Percentiles rank a stretch among this genome's conserved stretches.
Conservation (phyloP, 768 basidiomycete genomes). For the Leccinum subtestaceum region DNA sequence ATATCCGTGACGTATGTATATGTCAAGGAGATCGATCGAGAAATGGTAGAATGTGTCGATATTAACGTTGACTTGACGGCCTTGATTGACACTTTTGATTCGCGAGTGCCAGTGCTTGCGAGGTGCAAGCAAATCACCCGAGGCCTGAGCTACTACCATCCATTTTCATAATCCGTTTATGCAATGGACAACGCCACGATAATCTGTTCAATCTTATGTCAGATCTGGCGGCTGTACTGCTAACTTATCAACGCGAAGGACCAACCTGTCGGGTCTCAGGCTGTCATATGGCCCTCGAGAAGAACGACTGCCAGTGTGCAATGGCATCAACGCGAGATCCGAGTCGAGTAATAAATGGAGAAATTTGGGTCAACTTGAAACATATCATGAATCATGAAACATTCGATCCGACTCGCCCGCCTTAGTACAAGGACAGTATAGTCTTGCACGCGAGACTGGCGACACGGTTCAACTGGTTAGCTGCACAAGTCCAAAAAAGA, state of each 20-base stretch:
- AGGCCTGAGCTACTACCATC: not conserved
- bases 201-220: not conserved
- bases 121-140: not conserved
- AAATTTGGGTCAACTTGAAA: not conserved
- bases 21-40: not conserved
- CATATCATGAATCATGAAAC: not conserved
- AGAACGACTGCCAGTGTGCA: not conserved
- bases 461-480: not conserved
- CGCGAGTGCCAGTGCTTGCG: not conserved
- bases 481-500: not conserved
- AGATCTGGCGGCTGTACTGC: not conserved
- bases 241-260: not conserved
- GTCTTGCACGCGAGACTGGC: too few relatives aligned
- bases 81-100: not conserved
- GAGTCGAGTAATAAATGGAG: not conserved
- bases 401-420: not conserved
- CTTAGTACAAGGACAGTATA: too few relatives aligned
- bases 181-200: not conserved
- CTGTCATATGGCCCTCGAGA: not conserved
- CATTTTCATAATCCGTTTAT: not conserved
- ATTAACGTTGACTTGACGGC: not conserved
- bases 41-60: not conserved
- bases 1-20: not conserved
- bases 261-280: not conserved
- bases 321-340: not conserved